These are phyloP conservation scores for Aspergillus versicolor DNA, from an alignment of 2,329 filamentous ascomycete genomes.

Conservation along the genomic window DNA sequence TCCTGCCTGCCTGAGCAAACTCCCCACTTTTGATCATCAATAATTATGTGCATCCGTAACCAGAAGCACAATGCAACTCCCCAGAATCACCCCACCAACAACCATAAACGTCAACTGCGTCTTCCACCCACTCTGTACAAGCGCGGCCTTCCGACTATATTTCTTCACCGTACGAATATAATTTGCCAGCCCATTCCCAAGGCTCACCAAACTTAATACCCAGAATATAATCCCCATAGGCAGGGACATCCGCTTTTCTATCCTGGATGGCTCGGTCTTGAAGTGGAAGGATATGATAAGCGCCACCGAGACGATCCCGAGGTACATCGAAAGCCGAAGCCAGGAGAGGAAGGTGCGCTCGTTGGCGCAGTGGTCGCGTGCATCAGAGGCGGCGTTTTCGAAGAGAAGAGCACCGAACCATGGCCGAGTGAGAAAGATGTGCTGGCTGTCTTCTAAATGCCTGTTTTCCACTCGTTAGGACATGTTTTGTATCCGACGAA, in stretches of 20 bases:
- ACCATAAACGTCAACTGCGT: slow-evolving; percentile 71
- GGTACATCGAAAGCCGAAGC: slow-evolving; percentile 83
- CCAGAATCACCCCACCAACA: slow-evolving; percentile 45
- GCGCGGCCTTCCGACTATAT: slow-evolving; percentile 73
- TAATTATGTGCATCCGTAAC: slow-evolving; percentile 33
- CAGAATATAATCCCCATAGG: slow-evolving; percentile 89
- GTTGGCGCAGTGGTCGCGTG: slow-evolving; percentile 65
- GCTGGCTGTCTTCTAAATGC: slow-evolving; percentile 30
- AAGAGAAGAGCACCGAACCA: slow-evolving; percentile 62
- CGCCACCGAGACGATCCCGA: slow-evolving; percentile 83
- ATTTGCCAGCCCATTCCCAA: slow-evolving; percentile 76
- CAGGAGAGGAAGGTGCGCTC: slow-evolving; percentile 83
- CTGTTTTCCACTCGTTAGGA: slow-evolving; percentile 19
- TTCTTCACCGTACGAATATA: slow-evolving; percentile 82
- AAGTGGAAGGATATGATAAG: slow-evolving; percentile 94
- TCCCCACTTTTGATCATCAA: background rate
- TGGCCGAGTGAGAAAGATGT: slow-evolving; percentile 55
- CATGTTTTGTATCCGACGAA: background rate
- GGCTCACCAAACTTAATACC: slow-evolving; percentile 73
- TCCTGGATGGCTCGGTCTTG: slow-evolving; percentile 64
- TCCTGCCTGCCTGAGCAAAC: background rate
- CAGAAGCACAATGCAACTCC: slow-evolving; percentile 46
- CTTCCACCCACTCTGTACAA: slow-evolving; percentile 92
- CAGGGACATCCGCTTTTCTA: slow-evolving; percentile 75
- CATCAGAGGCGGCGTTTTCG: slow-evolving; percentile 66